Base-by-base conservation (phyloP, 2,329 filamentous ascomycete species). In the Chaetomium sp. region DNA sequence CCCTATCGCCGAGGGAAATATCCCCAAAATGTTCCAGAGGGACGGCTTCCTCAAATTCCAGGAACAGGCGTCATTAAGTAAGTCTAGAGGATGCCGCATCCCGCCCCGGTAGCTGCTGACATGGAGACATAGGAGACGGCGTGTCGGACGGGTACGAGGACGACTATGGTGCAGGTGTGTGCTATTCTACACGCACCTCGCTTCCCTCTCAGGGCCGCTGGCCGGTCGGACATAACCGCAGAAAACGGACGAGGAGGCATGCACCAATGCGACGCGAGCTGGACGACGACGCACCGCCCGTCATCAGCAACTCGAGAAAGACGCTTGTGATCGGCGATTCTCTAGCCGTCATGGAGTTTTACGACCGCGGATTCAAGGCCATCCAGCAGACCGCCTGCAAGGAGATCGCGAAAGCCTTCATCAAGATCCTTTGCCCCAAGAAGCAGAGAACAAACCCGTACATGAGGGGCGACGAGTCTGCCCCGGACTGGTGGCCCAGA, bases 401-500 rank as follows among this genome's bases (percentile, higher is more conserved):
- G 75, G 78, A 87, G 29, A 87, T 92, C 60, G 87, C 87, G 38
- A 93, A 92, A 74, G 87, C 85, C 12, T 92, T 90, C 85, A 87
- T 93, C 65, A 91, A 91, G 72, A 82, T 86, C 1, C 85, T 92
- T 1, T 89, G 90, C 70, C 90, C 90, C 0, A 91, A 90, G 76
- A 93, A 93, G 75, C 90, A 92, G 75, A 88, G 88, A 0, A 88
- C 85, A 21, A 87, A 90, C 70, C 90, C 90, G 0, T 93, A 93
- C 72, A 90, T 87, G 1, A 81, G 82, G n/a, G 84, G 83, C 35
- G 83, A 88, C 54, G 82, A 83, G 35, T 87, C 85, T 69, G 84
- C 84, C 1, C 86, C 87, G 0, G 83, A 84, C 59, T 90, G 88
- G 88, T 90, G 88, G 88, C 87, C 87, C 2, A 80, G 83, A 72